These are phyloP conservation scores for Coemansia sp. DNA, from an alignment of 192 early-diverging fungal species.

Conservation along the genomic window DNA sequence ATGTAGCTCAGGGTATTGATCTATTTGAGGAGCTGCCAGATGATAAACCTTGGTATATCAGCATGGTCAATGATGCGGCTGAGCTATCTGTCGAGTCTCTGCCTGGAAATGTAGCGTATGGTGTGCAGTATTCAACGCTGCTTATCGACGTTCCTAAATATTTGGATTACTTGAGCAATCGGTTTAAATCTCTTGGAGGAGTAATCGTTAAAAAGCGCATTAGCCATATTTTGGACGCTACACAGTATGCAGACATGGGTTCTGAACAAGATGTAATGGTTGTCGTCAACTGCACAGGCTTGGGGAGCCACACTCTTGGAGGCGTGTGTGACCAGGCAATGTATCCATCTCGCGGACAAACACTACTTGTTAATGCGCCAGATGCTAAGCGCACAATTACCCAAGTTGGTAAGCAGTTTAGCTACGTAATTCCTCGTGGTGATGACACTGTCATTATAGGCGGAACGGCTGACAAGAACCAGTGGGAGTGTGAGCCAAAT, in stretches of 20 bases:
- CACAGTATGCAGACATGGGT: background rate
- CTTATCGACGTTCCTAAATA: constrained; percentile 44
- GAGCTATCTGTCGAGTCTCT: constrained; percentile 16
- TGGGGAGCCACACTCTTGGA: constrained; percentile 63
- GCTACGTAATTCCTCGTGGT: constrained; percentile 48
- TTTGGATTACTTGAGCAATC: constrained; percentile 23
- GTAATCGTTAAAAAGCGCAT: constrained; percentile 8
- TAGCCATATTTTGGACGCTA: constrained; percentile 21
- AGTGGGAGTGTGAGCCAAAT: constrained; percentile 42
- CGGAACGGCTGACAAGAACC: constrained; percentile 26
- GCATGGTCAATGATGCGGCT: constrained; percentile 5
- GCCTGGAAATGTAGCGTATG: constrained; percentile 16
- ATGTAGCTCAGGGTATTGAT: constrained; percentile 14
- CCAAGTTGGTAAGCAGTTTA: constrained; percentile 30
- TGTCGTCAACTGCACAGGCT: constrained; percentile 80
- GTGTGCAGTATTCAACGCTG: constrained; percentile 34
- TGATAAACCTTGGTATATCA: constrained; percentile 14
- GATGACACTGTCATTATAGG: constrained; percentile 47
- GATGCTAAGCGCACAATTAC: constrained; percentile 66
- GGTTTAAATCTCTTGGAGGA: constrained; percentile 21
- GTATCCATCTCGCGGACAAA: constrained; percentile 81
- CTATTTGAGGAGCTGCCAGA: constrained; percentile 14
- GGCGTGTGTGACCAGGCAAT: constrained; percentile 73
- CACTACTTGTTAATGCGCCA: constrained; percentile 71
- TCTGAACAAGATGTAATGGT: constrained; percentile 11